Base-by-base conservation (phyloP, 495 filamentous ascomycete species). In the Penicillium pancosmium region DNA sequence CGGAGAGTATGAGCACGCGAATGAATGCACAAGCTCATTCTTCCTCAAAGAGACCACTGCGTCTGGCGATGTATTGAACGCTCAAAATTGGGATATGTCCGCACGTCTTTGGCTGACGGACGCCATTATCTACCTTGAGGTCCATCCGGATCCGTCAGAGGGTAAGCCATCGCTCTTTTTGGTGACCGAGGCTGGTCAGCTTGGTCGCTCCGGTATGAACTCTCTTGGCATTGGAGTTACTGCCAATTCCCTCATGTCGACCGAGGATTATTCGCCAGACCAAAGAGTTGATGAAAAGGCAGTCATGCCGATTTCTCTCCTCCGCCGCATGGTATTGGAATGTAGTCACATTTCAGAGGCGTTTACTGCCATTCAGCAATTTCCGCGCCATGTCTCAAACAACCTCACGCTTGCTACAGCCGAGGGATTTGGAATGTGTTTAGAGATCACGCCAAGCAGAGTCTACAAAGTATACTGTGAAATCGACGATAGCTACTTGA, bases 41-140 rank as follows among this genome's bases (percentile, higher is more conserved):
- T 27, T 55, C 40, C 54, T 48, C 55, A 52, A 40, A 35, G 41
- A 36, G 16, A 36, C 62, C 10, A 68, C 65, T 7, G 44, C 23
- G 10, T 33, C 47, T 25, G 60, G 69, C 11, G 56, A 60, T 50
- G 57, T 58, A 1, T 56, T 65, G 27, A 62, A 51, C 15, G 52
- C 54, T n/a, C 69, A 72, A 46, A 72, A 72, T 50, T 72, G 67
- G 69, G 69, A 72, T 49, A 66, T 54, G 59, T 56, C 57, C 15
- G 49, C 44, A 18, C 55, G 49, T 11, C 36, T 64, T 11, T 55
- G 41, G n/a, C 40, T 50, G 25, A 21, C 61, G 10, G 55, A 66
- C 34, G 25, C 56, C 11, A 43, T 68, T 10, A 59, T 71, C 34
- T 65, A 61, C 27, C 66, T 73, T 54, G 66, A 73, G 56, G 52